Evolutionary conservation across 139 green algal species (phyloP).

Genomic region (Trebouxia sp.): DNA sequence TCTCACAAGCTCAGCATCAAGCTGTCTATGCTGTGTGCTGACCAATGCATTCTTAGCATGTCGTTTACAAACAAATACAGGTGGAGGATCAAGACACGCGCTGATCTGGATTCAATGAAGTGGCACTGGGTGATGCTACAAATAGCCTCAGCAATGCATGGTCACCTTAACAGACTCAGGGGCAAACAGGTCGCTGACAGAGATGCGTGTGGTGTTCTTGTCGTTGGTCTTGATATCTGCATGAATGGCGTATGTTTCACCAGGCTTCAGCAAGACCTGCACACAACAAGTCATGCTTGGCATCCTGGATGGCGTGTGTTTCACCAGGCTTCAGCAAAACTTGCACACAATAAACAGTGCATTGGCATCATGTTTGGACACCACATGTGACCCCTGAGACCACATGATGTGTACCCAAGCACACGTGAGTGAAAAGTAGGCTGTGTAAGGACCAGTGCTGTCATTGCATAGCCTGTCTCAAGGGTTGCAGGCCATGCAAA

Average conservation of each 20-base stretch:
- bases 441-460: too few species aligned
- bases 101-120: background rate
- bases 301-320: conserved; percentile 69
- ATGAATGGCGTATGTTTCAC: conserved; percentile 67
- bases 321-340: conserved; percentile 47
- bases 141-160: background rate
- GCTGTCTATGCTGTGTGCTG: background rate
- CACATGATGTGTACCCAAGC: too few species aligned
- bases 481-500: too few species aligned
- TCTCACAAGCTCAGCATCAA: background rate
- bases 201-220: conserved; percentile 56
- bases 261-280: conserved; percentile 51
- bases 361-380: conserved; percentile 62
- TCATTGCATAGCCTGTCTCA: too few species aligned
- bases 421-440: too few species aligned
- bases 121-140: background rate
- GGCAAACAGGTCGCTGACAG: conserved; percentile 70
- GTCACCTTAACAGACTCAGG: conserved; percentile 40
- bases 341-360: conserved; percentile 42
- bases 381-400: too few species aligned
- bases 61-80: background rate
- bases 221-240: conserved; percentile 55
- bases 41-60: background rate
- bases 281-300: conserved; percentile 21
- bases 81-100: background rate